Base-by-base conservation (phyloP, 768 basidiomycete species). In the Antrodiella citrinella region DNA sequence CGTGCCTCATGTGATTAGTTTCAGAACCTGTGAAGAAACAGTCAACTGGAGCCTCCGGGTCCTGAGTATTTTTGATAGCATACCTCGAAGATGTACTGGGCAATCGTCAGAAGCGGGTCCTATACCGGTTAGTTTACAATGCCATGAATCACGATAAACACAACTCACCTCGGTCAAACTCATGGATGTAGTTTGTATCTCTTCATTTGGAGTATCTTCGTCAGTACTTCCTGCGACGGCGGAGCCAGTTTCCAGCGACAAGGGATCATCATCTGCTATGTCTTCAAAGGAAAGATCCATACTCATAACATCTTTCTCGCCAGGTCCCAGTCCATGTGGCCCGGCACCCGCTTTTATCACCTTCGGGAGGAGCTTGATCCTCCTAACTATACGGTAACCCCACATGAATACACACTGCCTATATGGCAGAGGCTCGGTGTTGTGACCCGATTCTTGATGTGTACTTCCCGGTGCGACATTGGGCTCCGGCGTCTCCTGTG, bases 341-440 rank as follows among this genome's bases (percentile, higher is more conserved):
- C 43, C 53, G 13, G 53, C 45, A 13, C 15, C 49, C 13, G 49
- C 53, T 35, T 47, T 45, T 18, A 54, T 26, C 30, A 38, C 42
- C 12, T 26, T 46, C 7, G 50, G 45, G 19, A 42, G 24, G 5
- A 46, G 4, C 21, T 13, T 21, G 22, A 22, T 4, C 15, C 53
- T 38, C 13, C 41, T 23, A 26, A 35, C 30, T 24, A 51, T 26
- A 15, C 38, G 24, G 18, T 26, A 42, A 12, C 24, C 45, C 18
- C 44, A 20, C 18, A 54, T 7, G 22, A 50, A 50, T n/a, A 47
- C 43, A 22, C 45, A 45, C 30, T 51, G 49, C n/a, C 51, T 26
- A 45, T 46, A 47, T 42, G 38, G n/a, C 15, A 15, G 18, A 4
- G 49, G 15, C 30, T 35, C 30, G 30, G 15, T 7, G 7, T 22